Conservation (phyloP, 2,329 filamentous ascomycete genomes). For the Chalara sp. region DNA sequence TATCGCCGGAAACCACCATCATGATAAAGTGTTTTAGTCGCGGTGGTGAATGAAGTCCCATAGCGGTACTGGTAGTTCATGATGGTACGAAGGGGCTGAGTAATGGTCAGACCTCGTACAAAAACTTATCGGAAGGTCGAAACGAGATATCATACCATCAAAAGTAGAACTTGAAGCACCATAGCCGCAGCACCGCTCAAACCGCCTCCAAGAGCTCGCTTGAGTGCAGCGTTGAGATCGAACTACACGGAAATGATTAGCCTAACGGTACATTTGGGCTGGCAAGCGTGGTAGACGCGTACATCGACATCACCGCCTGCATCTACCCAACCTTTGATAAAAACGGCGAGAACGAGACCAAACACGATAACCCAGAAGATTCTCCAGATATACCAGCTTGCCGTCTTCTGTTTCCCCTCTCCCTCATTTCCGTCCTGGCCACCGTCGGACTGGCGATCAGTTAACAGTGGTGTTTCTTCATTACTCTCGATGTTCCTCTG, state of each 20-base stretch:
- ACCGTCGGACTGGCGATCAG: constrained; percentile 6
- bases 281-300: constrained; percentile 7
- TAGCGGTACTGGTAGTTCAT: constrained; percentile 47
- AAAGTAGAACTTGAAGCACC: constrained; percentile 39
- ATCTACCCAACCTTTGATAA: constrained; percentile 41
- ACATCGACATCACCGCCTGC: constrained; percentile 33
- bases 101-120: not conserved
- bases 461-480: constrained; percentile 20
- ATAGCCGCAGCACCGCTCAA: constrained; percentile 42
- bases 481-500: not conserved
- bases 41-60: constrained; percentile 34
- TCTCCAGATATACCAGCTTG: constrained; percentile 30
- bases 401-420: not conserved
- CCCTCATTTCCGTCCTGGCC: constrained; percentile 8
- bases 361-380: constrained; percentile 30
- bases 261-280: not conserved
- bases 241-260: constrained; percentile 28
- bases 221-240: constrained; percentile 37
- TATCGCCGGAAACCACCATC: constrained; percentile 37
- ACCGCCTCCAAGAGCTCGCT: constrained; percentile 38
- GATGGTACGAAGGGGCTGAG: constrained; percentile 39
- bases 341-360: constrained; percentile 28
- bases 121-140: not conserved
- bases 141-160: constrained; percentile 33
- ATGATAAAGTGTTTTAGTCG: constrained; percentile 34